These are phyloP conservation scores for Diaporthe ilicicola DNA, from an alignment of 2,329 filamentous ascomycete genomes.

Conservation along the genomic window DNA sequence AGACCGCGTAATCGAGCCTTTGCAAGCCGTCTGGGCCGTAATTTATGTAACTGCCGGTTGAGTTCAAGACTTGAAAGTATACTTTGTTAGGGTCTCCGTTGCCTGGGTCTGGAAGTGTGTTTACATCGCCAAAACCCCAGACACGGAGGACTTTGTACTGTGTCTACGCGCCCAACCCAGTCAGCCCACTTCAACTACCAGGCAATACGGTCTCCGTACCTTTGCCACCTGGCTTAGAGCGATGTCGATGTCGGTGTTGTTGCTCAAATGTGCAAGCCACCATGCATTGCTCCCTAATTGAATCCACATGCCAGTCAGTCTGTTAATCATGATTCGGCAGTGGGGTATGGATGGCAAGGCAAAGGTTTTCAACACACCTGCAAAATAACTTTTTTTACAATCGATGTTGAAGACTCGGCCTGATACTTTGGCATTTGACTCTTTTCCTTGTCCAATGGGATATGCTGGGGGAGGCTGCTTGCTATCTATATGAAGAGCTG, in stretches of 20 bases:
- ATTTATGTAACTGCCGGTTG: constrained; percentile 66
- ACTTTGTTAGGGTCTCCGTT: constrained; percentile 43
- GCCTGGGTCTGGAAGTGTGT: constrained; percentile 41
- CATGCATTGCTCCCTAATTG: constrained; percentile 28
- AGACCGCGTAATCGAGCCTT: constrained; percentile 71
- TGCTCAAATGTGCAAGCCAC: constrained; percentile 46
- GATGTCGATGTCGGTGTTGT: constrained; percentile 63
- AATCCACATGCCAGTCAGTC: too few relatives aligned
- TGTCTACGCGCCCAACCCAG: constrained; percentile 48
- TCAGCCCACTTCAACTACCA: background rate
- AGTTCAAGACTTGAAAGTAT: constrained; percentile 64
- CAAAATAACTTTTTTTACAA: constrained; percentile 24
- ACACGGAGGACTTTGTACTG: constrained; percentile 67
- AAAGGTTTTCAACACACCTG: background rate
- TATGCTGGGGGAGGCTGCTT: constrained; percentile 25
- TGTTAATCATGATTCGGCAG: background rate
- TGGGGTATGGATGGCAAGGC: background rate
- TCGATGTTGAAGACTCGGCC: constrained; percentile 29
- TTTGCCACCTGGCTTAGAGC: constrained; percentile 34
- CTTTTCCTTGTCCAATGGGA: constrained; percentile 22
- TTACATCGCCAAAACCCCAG: constrained; percentile 72
- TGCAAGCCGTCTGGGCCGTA: constrained; percentile 69
- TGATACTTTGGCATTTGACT: constrained; percentile 23
- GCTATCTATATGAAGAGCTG: constrained; percentile 20
- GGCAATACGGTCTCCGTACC: background rate